Base-by-base conservation (phyloP, 78 protist species). In the Pigoraptor vietnamica region DNA sequence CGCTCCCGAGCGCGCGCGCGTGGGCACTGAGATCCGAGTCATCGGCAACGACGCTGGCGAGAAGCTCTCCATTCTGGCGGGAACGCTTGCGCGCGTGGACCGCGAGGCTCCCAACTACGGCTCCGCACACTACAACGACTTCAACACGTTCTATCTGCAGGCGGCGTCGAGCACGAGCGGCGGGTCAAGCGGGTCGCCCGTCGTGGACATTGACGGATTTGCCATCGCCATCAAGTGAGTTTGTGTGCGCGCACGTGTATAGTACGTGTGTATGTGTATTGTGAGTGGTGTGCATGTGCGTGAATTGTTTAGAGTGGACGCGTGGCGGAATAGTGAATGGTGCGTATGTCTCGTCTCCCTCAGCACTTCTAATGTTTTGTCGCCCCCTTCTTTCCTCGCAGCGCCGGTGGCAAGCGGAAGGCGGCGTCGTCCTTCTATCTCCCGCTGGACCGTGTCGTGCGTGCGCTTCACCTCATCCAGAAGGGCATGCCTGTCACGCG, bases 31-130 rank as follows among this genome's bases (percentile, higher is more conserved):
- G 10, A 90, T 94, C 33, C 88, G 94, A 2, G 95, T 94, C 35
- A 92, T 94, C 24, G 95, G 95, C 32, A 94, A 94, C 32, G 95
- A 94, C 55, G 93, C 94, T 23, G 95, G 93, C 25, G 95, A 94
- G 39, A 94, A 94, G 35, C 90, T 94, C 37, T 92, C 94, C 39
- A 94, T 94, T 19, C 91, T 94, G 21, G 67, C 90, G 32, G 93
- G 94, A 32, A 94, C 95, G 2, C 23, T 94, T 37, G 95, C 95
- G 2, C 90, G 95, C 23, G 48, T 94, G 56, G 95, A 94, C 56
- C 88, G 95, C 37, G 79, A 88, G 23, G 92, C 94, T 23, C 95
- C 95, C 24, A 0, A 2, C 84, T 94, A 94, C 56, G 88, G 67
- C 56, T 32, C n/a, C 37, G 67, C 67, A 14, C 67, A 48, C 67